Base-by-base conservation (phyloP, 305 asterid genomes). In the Fraxinus ornus region DNA sequence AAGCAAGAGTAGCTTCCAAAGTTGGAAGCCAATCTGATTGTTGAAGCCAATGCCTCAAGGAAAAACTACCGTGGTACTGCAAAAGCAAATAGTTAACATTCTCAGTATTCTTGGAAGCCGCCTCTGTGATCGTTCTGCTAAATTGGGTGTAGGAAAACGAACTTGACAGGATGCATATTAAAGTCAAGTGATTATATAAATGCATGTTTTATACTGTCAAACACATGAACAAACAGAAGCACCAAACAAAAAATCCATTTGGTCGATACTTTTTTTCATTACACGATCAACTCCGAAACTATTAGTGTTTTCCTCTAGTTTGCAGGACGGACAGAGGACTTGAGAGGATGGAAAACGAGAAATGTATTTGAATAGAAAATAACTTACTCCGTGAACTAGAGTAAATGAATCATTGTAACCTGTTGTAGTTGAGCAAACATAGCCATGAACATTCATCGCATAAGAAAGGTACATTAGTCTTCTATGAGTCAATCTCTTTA, bases 11-110 rank as follows among this genome's bases (percentile, higher is more conserved):
- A 71, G 97, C 98, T 90, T 95, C 98, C 83, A 95, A 78, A 74
- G 97, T 91, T 66, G 98, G 98, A 86, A 95, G 96, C 99, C 99
- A 95, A 86, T 95, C 97, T 80, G 97, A 92, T 55, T 89, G 97
- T 84, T 92, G 97, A 89, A 95, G 94, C 98, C 97, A 95, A 87
- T 94, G 99, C 79, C 98, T 94, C 90, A 95, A 88, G 77, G 99
- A 95, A 82, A 88, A 91, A 90, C 97, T 90, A 71, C 97, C 99
- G 82, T 95, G 99, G 88, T 90, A 91, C 99, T 94, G 95, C 85
- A 84, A 49, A 68, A 71, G 28, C 28, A 28, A 52, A 52, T 73
- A 57, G 76, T 32, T 8, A 57, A 52, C 17, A 85, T 83, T 57
- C 64, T 79, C 74, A 82, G 41, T 12, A 57, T 32, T 57, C 75